Percentiles rank a stretch among this genome's conserved stretches.
These are phyloP conservation scores for Phaeosphaeriaceae sp. DNA, from an alignment of 2,329 filamentous ascomycete genomes.

Conservation along the genomic window DNA sequence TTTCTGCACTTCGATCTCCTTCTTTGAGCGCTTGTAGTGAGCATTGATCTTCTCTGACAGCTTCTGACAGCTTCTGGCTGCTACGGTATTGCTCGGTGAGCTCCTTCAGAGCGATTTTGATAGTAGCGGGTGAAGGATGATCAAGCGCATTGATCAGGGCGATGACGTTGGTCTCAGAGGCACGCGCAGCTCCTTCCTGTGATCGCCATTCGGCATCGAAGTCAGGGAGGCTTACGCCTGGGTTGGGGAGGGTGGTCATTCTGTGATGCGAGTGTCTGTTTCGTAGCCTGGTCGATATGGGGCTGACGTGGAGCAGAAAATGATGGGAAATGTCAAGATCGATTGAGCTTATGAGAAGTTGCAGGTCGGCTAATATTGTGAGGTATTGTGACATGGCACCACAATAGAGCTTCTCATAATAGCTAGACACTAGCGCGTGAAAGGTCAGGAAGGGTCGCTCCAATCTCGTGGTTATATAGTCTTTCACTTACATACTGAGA, in stretches of 20 bases:
- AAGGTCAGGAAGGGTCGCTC: too few species aligned
- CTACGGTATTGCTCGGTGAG: neutral
- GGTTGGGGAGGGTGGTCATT: too few species aligned
- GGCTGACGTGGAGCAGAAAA: too few species aligned
- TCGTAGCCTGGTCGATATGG: neutral
- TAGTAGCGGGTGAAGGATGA: neutral
- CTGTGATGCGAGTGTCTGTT: too few species aligned
- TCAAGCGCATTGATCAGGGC: neutral
- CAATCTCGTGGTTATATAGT: too few species aligned
- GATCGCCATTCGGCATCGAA: slow-evolving; percentile 2
- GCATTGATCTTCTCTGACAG: slow-evolving; percentile 8
- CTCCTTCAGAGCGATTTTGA: neutral
- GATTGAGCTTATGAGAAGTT: too few species aligned
- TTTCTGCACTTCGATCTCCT: neutral
- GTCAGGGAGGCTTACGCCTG: neutral
- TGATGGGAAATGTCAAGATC: too few species aligned
- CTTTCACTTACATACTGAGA: too few species aligned
- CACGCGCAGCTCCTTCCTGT: neutral
- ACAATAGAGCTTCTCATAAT: neutral
- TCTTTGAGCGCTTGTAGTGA: slow-evolving; percentile 2
- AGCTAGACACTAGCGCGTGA: too few species aligned
- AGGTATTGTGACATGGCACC: too few species aligned
- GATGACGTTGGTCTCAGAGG: neutral
- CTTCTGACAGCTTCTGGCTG: slow-evolving; percentile 1
- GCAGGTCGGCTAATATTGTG: too few species aligned